These are phyloP conservation scores for Pisolithus thermaeus DNA, from an alignment of 1,284 basidiomycete genomes.

Conservation along the genomic window DNA sequence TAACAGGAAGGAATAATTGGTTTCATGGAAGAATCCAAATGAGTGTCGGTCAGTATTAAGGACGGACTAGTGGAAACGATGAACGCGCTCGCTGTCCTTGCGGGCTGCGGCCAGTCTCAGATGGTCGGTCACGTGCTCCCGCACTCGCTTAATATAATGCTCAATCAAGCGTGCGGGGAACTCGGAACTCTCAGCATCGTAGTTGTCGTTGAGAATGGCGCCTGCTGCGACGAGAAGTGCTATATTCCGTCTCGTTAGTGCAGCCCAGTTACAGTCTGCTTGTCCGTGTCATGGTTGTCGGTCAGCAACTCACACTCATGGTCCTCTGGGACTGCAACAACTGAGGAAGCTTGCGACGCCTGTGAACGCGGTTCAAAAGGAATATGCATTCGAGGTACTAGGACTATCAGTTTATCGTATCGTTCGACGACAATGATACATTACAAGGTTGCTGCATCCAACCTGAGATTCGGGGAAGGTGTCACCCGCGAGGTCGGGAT, in stretches of 20 bases:
- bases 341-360: constrained; percentile 81
- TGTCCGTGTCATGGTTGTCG: constrained; percentile 75
- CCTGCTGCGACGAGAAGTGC: constrained; percentile 44
- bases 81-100: too few species aligned
- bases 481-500: constrained; percentile 90
- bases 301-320: constrained; percentile 29
- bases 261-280: constrained; percentile 56
- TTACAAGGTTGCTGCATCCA: constrained; percentile 80
- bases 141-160: background rate
- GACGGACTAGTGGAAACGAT: background rate
- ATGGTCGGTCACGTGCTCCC: too few species aligned
- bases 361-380: constrained; percentile 71
- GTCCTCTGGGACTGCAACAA: constrained; percentile 47
- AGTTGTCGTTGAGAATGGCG: constrained; percentile 37
- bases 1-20: constrained; percentile 25
- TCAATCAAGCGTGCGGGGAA: background rate
- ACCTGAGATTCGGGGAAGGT: constrained; percentile 84
- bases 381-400: constrained; percentile 91
- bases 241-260: constrained; percentile 65
- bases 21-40: constrained; percentile 28
- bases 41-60: constrained; percentile 4
- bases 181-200: background rate
- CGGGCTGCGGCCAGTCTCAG: too few species aligned
- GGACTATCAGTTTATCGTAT: background rate
- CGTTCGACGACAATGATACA: background rate